phyloP scores from a whole-genome alignment of 2,329 filamentous ascomycete species.

The Stagonosporopsis chrysanthemi region DNA sequence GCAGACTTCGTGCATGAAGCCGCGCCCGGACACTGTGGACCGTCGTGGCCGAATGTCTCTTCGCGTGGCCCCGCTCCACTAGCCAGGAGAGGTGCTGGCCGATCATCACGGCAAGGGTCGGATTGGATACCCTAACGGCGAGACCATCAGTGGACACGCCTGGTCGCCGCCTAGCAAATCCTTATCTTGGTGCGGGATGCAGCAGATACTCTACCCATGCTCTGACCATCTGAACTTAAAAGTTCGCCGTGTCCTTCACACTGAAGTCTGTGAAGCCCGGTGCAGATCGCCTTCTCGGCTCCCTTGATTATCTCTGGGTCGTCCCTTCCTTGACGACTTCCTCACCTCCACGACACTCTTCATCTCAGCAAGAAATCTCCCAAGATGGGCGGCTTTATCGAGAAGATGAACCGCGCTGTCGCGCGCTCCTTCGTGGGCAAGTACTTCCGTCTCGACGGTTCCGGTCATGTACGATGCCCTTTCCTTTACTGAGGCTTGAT shows the following conservation, averaged over 20 bases:
- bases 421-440: slow-evolving; percentile 47
- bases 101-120: slow-evolving; percentile 16
- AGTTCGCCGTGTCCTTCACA: slow-evolving; percentile 15
- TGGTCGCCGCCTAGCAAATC: slow-evolving; percentile 34
- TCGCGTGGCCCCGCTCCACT: slow-evolving; percentile 19
- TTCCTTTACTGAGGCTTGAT: not conserved
- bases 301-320: slow-evolving; percentile 7
- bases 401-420: slow-evolving; percentile 45
- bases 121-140: slow-evolving; percentile 35
- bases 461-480: slow-evolving; percentile 72
- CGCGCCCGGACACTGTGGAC: slow-evolving; percentile 8
- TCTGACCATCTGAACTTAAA: slow-evolving; percentile 26
- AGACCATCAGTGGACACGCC: slow-evolving; percentile 23
- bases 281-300: slow-evolving; percentile 21
- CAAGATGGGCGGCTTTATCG: slow-evolving; percentile 44
- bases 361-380: slow-evolving; percentile 18
- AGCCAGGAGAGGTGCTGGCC: slow-evolving; percentile 15
- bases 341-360: slow-evolving; percentile 3
- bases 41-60: slow-evolving; percentile 4
- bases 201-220: slow-evolving; percentile 28
- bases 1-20: slow-evolving; percentile 11
- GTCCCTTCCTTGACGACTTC: slow-evolving; percentile 9
- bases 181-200: slow-evolving; percentile 48
- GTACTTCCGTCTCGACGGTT: slow-evolving; percentile 79
- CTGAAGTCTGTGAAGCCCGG: slow-evolving; percentile 7